Conservation (phyloP, 192 early-diverging fungal species). For the Oehlia diaphana region DNA sequence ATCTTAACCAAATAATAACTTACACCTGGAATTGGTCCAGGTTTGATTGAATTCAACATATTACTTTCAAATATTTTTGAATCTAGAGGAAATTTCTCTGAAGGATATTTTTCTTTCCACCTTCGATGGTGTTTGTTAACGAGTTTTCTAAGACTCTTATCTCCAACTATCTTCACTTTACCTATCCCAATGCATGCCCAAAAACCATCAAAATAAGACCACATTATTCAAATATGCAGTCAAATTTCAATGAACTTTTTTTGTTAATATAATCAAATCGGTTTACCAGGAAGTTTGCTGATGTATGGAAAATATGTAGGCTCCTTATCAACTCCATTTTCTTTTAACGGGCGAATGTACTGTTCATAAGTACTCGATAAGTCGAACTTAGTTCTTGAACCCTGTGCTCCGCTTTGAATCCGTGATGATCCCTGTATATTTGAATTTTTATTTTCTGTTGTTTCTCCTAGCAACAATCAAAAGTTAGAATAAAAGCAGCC, state of each 20-base stretch:
- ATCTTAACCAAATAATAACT: not conserved
- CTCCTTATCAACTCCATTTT: not conserved
- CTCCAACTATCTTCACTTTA: slow-evolving; percentile 9
- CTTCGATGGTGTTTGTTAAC: not conserved
- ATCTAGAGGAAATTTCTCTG: slow-evolving; percentile 9
- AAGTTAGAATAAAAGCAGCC: not conserved
- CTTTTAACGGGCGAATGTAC: slow-evolving; percentile 2
- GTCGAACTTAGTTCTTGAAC: not conserved
- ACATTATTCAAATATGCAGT: not conserved
- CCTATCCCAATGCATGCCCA: not conserved
- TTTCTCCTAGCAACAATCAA: not conserved
- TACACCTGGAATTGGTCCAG: slow-evolving; percentile 8
- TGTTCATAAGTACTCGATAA: not conserved
- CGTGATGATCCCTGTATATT: not conserved
- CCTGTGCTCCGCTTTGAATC: not conserved
- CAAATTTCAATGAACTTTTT: not conserved
- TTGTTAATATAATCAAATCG: not conserved
- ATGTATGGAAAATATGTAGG: slow-evolving; percentile 16
- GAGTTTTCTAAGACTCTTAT: slow-evolving; percentile 13
- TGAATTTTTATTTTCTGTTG: not conserved
- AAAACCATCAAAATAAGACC: not conserved
- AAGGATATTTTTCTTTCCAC: slow-evolving; percentile 13
- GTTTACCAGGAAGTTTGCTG: slow-evolving; percentile 4
- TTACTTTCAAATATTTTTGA: slow-evolving; percentile 4
- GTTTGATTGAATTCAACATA: slow-evolving; percentile 10